Evolutionary conservation across 2,329 filamentous ascomycete genomes (phyloP).

Genomic region (Phyllosticta citribraziliensis): DNA sequence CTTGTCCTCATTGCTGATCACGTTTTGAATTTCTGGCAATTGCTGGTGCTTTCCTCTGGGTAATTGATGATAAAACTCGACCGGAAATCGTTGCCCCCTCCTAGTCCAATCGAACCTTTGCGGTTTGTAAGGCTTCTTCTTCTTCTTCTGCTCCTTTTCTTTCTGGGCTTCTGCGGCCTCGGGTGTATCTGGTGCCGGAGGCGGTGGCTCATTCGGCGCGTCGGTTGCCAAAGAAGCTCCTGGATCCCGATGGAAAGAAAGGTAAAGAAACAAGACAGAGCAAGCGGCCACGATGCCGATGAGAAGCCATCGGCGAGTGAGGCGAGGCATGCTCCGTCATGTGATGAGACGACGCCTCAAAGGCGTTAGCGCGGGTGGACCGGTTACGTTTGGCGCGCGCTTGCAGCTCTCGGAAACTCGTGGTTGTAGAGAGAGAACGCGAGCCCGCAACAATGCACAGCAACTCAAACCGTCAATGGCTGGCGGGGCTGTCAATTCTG

Average conservation of each 20-base stretch:
- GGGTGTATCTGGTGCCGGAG: background rate
- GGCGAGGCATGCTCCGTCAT: background rate
- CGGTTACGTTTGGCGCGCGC: background rate
- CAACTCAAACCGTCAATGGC: background rate
- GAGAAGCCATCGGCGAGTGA: background rate
- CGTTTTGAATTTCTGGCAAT: conserved; percentile 34
- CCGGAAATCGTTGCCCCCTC: conserved; percentile 31
- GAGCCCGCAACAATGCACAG: background rate
- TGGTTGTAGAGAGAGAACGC: background rate
- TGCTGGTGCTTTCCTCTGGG: conserved; percentile 27
- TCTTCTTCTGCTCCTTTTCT: conserved; percentile 11
- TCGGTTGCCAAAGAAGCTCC: background rate
- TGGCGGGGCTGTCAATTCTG: background rate
- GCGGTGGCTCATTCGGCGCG: background rate
- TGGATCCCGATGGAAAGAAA: background rate
- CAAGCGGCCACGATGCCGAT: background rate
- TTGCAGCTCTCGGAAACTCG: background rate
- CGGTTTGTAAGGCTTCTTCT: background rate
- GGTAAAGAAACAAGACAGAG: background rate
- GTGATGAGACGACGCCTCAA: background rate
- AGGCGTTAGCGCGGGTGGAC: background rate
- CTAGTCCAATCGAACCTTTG: conserved; percentile 27
- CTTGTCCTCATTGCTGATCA: conserved; percentile 29
- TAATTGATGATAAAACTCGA: conserved; percentile 25
- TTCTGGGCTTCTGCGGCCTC: background rate